Conservation (phyloP, 2,329 filamentous ascomycete species). For the Diaporthe sp. region DNA sequence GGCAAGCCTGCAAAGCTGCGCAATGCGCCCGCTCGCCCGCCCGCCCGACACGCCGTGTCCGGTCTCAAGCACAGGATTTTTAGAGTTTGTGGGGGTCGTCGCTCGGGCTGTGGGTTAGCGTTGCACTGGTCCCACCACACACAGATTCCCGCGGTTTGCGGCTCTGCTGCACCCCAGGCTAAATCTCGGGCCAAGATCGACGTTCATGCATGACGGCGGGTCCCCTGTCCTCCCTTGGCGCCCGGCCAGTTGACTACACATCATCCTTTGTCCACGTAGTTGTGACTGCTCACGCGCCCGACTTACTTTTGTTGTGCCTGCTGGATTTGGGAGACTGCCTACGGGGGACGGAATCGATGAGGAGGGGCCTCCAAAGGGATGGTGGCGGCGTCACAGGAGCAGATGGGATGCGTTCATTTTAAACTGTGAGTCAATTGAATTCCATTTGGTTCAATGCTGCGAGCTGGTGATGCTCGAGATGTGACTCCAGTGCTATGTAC, state of each 20-base stretch:
- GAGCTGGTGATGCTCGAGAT: conserved; percentile 1
- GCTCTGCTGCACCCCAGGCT: conserved; percentile 26
- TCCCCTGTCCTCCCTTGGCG: neutral
- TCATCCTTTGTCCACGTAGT: neutral
- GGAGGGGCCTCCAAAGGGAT: neutral
- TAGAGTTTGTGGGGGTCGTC: conserved; percentile 10
- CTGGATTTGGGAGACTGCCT: neutral
- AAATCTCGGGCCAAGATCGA: conserved; percentile 23
- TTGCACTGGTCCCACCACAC: conserved; percentile 18
- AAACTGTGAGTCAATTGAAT: conserved; percentile 24
- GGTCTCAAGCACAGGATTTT: neutral
- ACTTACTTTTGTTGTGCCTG: neutral
- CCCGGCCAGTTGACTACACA: conserved; percentile 2
- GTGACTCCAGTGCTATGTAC: conserved; percentile 20
- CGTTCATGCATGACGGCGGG: conserved; percentile 7
- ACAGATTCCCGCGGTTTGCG: conserved; percentile 9
- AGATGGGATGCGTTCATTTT: neutral
- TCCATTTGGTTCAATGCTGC: neutral
- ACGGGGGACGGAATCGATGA: neutral
- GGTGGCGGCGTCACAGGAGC: neutral
- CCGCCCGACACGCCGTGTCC: neutral
- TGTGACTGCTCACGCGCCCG: neutral
- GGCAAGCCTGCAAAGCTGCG: neutral
- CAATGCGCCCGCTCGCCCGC: neutral
- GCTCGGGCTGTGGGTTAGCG: conserved; percentile 21